Conservation (phyloP, 2,329 filamentous ascomycete genomes). For the Cladosporium sp. region DNA sequence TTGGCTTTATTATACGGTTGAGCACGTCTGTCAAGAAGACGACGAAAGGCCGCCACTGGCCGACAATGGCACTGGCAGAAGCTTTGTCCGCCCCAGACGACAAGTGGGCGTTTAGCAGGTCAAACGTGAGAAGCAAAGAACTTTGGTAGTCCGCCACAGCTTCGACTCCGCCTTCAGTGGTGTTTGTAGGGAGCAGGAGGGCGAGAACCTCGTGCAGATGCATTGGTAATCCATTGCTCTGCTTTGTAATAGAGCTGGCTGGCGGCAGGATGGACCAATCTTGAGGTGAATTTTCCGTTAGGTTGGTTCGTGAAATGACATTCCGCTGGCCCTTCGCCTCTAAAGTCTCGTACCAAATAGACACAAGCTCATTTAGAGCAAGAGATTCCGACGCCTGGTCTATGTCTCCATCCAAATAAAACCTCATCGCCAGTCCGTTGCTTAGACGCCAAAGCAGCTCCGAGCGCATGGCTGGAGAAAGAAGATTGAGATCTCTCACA, state of each 20-base stretch:
- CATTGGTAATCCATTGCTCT: neutral
- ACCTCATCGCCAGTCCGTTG: neutral
- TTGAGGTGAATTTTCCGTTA: neutral
- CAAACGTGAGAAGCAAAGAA: slow-evolving; percentile 1
- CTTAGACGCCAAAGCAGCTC: slow-evolving; percentile 10
- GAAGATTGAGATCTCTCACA: neutral
- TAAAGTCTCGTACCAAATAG: slow-evolving; percentile 1
- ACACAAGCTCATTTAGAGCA: neutral
- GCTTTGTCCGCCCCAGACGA: neutral
- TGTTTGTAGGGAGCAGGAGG: neutral
- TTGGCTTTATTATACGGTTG: slow-evolving; percentile 1
- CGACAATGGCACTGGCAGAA: neutral
- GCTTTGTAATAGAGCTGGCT: neutral
- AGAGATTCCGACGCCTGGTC: neutral
- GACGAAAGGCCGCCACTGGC: slow-evolving; percentile 1
- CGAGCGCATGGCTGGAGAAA: neutral
- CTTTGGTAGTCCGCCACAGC: slow-evolving; percentile 1
- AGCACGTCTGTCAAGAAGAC: slow-evolving; percentile 1
- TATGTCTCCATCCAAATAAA: neutral
- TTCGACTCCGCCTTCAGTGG: neutral
- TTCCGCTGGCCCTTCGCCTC: neutral
- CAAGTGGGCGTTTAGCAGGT: neutral
- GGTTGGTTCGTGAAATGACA: neutral
- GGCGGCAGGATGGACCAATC: slow-evolving; percentile 4
- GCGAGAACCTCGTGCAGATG: neutral